These are phyloP conservation scores for Yamadazyma phyllophila DNA, from an alignment of 805 yeast genomes.

Conservation along the genomic window DNA sequence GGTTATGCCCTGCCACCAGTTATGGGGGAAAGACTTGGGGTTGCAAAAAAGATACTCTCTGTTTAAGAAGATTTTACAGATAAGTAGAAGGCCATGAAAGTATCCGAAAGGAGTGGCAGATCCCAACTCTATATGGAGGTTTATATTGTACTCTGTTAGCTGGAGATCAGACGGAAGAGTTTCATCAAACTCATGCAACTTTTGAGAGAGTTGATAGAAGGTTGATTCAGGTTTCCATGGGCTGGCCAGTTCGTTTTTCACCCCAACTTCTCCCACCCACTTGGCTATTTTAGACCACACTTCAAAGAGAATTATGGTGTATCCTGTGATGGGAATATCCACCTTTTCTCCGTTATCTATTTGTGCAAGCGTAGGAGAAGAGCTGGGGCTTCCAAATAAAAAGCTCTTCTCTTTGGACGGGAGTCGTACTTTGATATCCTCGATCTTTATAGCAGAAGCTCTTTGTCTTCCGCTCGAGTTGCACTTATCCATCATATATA, in stretches of 20 bases:
- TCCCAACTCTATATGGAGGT: constrained; percentile 25
- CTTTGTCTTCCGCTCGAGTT: constrained; percentile 35
- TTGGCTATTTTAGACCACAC: constrained; percentile 37
- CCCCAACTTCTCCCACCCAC: constrained; percentile 38
- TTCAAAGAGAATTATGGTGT: constrained; percentile 31
- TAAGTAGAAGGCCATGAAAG: constrained; percentile 29
- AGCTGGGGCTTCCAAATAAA: constrained; percentile 20
- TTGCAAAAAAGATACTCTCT: constrained; percentile 35
- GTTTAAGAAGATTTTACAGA: constrained; percentile 32
- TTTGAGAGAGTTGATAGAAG: constrained; percentile 22
- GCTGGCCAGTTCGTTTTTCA: constrained; percentile 22
- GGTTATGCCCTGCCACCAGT: constrained; percentile 27
- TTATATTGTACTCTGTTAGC: constrained; percentile 23
- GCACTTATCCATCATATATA: constrained; percentile 43
- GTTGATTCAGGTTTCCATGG: constrained; percentile 30
- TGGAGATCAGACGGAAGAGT: constrained; percentile 24
- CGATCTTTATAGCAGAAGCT: constrained; percentile 29
- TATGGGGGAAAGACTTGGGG: constrained; percentile 27
- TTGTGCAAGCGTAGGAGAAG: neutral
- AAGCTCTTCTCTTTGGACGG: constrained; percentile 34
- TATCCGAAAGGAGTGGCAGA: constrained; percentile 34
- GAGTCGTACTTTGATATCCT: constrained; percentile 28
- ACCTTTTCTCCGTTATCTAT: neutral
- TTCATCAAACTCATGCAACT: constrained; percentile 21
- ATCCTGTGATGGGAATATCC: constrained; percentile 23